phyloP scores from a whole-genome alignment of 768 basidiomycete genomes.

The Ramaria sp. region DNA sequence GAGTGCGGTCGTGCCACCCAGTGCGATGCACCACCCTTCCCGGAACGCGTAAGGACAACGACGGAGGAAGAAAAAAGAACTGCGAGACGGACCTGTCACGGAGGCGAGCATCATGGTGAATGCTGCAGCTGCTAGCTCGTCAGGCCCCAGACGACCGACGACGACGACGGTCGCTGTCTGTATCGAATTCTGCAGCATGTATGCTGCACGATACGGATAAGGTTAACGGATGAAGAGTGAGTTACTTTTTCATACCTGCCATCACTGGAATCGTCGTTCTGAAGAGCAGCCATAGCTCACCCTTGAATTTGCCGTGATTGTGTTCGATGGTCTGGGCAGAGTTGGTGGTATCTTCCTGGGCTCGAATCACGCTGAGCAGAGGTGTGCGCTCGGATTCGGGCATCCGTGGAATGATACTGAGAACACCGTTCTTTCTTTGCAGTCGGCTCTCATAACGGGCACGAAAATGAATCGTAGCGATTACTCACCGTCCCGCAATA shows the following conservation, averaged over 20 bases:
- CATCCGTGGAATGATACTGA: not conserved
- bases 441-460: not conserved
- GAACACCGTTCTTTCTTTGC: not conserved
- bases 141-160: slow-evolving; percentile 55
- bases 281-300: slow-evolving; percentile 6
- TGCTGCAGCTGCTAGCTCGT: slow-evolving; percentile 60
- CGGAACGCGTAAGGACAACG: slow-evolving; percentile 33
- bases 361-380: slow-evolving; percentile 1
- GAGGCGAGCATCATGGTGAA: slow-evolving; percentile 70
- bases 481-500: not conserved
- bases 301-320: not conserved
- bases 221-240: not conserved
- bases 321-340: not conserved
- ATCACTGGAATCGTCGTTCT: slow-evolving; percentile 9
- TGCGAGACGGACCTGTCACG: slow-evolving; percentile 55
- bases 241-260: not conserved
- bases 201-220: slow-evolving; percentile 17
- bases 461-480: not conserved
- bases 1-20: slow-evolving; percentile 69
- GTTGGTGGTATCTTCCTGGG: not conserved
- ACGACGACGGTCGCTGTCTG: slow-evolving; percentile 57
- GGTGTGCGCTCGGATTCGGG: not conserved
- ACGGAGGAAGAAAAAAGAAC: slow-evolving; percentile 17
- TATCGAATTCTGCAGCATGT: slow-evolving; percentile 63
- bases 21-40: slow-evolving; percentile 65